Conservation (phyloP, 2,329 filamentous ascomycete species). For the Penicillium sp. region DNA sequence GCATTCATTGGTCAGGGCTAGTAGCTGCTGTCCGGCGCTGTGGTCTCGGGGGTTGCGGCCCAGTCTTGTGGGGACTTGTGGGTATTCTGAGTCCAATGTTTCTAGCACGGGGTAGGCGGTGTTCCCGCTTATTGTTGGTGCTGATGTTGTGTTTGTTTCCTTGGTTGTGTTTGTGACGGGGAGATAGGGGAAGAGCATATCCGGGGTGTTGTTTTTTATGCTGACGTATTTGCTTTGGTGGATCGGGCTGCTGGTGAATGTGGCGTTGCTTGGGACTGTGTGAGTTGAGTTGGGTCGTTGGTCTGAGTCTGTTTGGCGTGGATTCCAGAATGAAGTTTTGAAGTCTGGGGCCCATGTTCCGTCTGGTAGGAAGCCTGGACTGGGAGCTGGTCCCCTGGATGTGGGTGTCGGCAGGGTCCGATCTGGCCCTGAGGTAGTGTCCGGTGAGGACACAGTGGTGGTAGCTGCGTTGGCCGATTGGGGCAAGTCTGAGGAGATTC, state of each 20-base stretch:
- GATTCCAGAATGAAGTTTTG: conserved; percentile 20
- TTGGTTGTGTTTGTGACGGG: conserved; percentile 23
- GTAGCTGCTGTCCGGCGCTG: conserved; percentile 13
- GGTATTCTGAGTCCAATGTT: conserved; percentile 23
- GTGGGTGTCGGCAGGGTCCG: conserved; percentile 38
- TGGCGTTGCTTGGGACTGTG: conserved; percentile 17
- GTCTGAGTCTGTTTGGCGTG: conserved; percentile 3
- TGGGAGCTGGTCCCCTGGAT: conserved; percentile 21
- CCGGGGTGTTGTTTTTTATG: conserved; percentile 21
- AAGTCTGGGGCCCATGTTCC: conserved; percentile 18
- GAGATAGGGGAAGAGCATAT: conserved; percentile 33
- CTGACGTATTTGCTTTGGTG: conserved; percentile 15
- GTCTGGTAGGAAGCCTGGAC: conserved; percentile 13
- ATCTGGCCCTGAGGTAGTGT: conserved; percentile 26
- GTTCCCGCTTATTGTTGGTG: not conserved
- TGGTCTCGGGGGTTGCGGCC: conserved; percentile 22
- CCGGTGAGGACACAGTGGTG: conserved; percentile 4
- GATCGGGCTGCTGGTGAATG: conserved; percentile 20
- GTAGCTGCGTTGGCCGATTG: conserved; percentile 20
- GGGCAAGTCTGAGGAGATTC: conserved; percentile 26
- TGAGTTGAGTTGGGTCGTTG: conserved; percentile 15
- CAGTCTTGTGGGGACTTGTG: conserved; percentile 10
- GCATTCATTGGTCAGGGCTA: conserved; percentile 32
- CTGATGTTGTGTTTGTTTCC: not conserved
- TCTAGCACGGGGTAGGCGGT: conserved; percentile 17